Evolutionary conservation across 2,329 filamentous ascomycete genomes (phyloP).

Genomic region (Drechslerella dactyloides): DNA sequence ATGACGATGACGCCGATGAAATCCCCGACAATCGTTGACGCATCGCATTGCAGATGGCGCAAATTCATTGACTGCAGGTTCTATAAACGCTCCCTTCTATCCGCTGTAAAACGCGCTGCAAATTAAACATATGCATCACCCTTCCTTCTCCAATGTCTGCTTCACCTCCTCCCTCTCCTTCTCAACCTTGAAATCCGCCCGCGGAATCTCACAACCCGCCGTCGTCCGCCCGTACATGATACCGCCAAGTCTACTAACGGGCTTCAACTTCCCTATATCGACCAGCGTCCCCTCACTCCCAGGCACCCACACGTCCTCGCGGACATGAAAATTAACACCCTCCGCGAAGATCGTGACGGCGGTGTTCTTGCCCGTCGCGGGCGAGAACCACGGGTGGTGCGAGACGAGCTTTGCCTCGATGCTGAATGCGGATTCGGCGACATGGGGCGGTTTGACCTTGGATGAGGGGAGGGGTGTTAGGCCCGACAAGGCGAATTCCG

Average conservation of each 20-base stretch:
- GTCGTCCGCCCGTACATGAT: slow-evolving; percentile 79
- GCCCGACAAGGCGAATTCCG: slow-evolving; percentile 80
- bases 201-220: slow-evolving; percentile 73
- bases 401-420: slow-evolving; percentile 81
- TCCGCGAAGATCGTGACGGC: slow-evolving; percentile 78
- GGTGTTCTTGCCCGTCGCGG: slow-evolving; percentile 74
- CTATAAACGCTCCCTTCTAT: slow-evolving; percentile 54
- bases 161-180: slow-evolving; percentile 64
- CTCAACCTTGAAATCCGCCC: slow-evolving; percentile 66
- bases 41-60: too few species aligned
- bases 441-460: slow-evolving; percentile 73
- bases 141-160: slow-evolving; percentile 62
- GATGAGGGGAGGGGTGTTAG: slow-evolving; percentile 72
- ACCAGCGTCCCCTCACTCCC: slow-evolving; percentile 69
- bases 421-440: slow-evolving; percentile 80
- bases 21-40: background rate
- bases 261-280: slow-evolving; percentile 76
- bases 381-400: slow-evolving; percentile 74
- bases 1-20: slow-evolving; percentile 11
- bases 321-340: slow-evolving; percentile 84
- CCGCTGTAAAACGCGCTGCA: slow-evolving; percentile 58
- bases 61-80: too few species aligned
- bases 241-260: slow-evolving; percentile 79
- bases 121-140: too few species aligned
- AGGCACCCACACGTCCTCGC: slow-evolving; percentile 85